Evolutionary conservation across 1,284 basidiomycete genomes (phyloP).

Genomic region (Chiua sp.): DNA sequence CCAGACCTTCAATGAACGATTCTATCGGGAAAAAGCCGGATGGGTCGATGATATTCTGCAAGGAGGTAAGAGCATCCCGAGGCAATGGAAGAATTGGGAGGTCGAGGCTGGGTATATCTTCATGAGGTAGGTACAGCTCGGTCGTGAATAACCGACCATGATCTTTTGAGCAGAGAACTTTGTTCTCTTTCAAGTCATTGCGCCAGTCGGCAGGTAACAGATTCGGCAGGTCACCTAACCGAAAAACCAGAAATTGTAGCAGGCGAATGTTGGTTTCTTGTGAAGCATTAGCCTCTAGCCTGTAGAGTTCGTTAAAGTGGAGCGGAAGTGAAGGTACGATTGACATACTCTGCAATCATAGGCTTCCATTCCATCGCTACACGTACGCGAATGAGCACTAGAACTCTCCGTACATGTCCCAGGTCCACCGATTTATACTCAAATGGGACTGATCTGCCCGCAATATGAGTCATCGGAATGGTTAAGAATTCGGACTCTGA

Average conservation of each 20-base stretch:
- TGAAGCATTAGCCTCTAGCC: conserved; percentile 19
- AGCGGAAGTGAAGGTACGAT: not conserved
- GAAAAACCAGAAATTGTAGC: not conserved
- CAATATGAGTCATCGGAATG: conserved; percentile 4
- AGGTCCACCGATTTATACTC: not conserved
- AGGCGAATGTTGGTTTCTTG: conserved; percentile 18
- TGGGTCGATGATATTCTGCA: not conserved
- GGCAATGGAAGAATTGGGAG: conserved; percentile 25
- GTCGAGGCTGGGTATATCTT: conserved; percentile 13
- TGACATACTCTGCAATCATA: conserved; percentile 13
- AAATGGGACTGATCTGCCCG: not conserved
- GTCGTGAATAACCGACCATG: conserved; percentile 10
- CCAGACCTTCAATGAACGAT: conserved; percentile 11
- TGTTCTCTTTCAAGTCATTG: conserved; percentile 8
- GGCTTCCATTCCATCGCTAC: conserved; percentile 11
- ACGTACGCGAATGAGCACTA: conserved; percentile 9
- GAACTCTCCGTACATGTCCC: conserved; percentile 10
- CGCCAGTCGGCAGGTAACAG: not conserved
- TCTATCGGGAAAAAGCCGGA: not conserved
- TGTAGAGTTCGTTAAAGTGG: conserved; percentile 1
- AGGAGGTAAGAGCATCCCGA: not conserved
- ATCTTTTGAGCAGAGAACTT: conserved; percentile 14
- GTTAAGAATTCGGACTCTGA: conserved; percentile 1
- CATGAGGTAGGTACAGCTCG: conserved; percentile 21
- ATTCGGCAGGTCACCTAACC: not conserved